Evolutionary conservation across 345 rosid genomes (phyloP).

Genomic region (Arabis alpina): DNA sequence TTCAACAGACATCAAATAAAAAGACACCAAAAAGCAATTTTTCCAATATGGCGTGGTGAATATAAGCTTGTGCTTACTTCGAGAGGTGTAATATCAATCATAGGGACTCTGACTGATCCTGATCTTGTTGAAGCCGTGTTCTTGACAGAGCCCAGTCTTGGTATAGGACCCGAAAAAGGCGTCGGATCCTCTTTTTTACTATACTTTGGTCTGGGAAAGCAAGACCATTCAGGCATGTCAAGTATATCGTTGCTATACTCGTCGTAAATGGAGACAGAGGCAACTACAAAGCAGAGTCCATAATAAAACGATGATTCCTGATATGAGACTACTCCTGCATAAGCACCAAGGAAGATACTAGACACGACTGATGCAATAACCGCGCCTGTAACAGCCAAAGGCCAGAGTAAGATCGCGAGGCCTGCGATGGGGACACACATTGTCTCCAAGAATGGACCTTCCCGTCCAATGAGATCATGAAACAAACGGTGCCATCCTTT

Average conservation of each 20-base stretch:
- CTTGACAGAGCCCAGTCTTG: slow-evolving; percentile 57
- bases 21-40: background rate
- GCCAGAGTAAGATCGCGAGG: slow-evolving; percentile 94
- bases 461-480: slow-evolving; percentile 90
- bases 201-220: slow-evolving; percentile 84
- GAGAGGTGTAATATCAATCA: slow-evolving; percentile 79
- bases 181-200: slow-evolving; percentile 42
- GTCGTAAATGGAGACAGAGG: slow-evolving; percentile 83
- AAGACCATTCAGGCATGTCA: slow-evolving; percentile 93
- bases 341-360: slow-evolving; percentile 84
- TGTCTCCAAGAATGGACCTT: slow-evolving; percentile 98
- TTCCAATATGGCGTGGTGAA: background rate
- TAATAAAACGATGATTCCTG: slow-evolving; percentile 92
- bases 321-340: slow-evolving; percentile 81
- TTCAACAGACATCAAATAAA: slow-evolving; percentile 30
- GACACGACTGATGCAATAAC: slow-evolving; percentile 74
- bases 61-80: slow-evolving; percentile 52
- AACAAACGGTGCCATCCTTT: slow-evolving; percentile 96
- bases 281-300: slow-evolving; percentile 79
- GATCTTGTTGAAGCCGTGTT: slow-evolving; percentile 50
- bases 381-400: slow-evolving; percentile 88
- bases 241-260: slow-evolving; percentile 92
- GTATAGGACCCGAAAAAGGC: slow-evolving; percentile 50
- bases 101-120: slow-evolving; percentile 54
- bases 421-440: slow-evolving; percentile 98